These are phyloP conservation scores for Cladosporium velox DNA, from an alignment of 2,329 filamentous ascomycete species.

Conservation along the genomic window DNA sequence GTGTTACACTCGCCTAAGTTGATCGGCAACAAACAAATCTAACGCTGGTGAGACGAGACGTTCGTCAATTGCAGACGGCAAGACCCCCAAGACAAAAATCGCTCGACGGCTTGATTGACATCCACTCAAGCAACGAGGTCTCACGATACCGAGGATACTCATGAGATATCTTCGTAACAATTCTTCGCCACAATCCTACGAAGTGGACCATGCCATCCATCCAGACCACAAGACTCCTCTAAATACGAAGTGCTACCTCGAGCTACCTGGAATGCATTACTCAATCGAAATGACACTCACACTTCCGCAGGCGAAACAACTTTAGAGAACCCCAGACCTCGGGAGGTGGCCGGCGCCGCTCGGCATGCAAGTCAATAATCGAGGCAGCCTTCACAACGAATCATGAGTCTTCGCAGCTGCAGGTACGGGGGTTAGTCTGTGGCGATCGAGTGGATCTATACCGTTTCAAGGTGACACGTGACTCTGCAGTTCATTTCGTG, in stretches of 20 bases:
- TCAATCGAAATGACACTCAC: not conserved
- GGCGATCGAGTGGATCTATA: constrained; percentile 11
- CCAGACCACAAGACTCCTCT: not conserved
- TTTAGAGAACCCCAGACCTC: not conserved
- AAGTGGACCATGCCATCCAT: not conserved
- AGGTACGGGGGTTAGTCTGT: constrained; percentile 1
- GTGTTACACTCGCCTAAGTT: constrained; percentile 7
- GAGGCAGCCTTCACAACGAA: not conserved
- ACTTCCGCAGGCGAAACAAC: not conserved
- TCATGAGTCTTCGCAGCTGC: constrained; percentile 10
- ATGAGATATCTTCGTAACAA: not conserved
- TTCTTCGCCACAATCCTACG: not conserved
- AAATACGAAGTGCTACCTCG: not conserved
- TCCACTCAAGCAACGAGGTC: not conserved
- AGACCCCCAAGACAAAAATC: not conserved
- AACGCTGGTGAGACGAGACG: constrained; percentile 6
- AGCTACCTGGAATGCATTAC: constrained; percentile 7
- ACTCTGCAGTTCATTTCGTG: constrained; percentile 18
- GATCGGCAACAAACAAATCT: constrained; percentile 8
- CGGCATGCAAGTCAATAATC: constrained; percentile 10
- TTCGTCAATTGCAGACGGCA: not conserved
- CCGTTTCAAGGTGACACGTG: constrained; percentile 16
- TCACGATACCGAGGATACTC: not conserved
- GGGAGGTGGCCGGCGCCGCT: not conserved
- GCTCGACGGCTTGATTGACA: not conserved